Evolutionary conservation across 305 asterid species (phyloP).

Genomic region (Salvia sclarea): DNA sequence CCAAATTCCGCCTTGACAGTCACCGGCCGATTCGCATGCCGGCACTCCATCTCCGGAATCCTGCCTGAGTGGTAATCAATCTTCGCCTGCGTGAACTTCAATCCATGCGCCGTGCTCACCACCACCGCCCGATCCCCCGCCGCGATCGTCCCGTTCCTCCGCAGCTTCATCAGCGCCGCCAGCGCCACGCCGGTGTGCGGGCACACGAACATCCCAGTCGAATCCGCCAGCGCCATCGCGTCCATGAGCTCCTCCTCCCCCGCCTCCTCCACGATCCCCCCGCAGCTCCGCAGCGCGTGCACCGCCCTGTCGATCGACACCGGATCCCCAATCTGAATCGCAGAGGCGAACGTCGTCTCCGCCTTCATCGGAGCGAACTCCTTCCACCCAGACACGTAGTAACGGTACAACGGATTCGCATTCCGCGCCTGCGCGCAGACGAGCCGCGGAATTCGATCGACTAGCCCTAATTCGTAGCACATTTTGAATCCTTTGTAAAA

Average conservation of each 20-base stretch:
- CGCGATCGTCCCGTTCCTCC: conserved; percentile 37
- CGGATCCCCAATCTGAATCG: conserved; percentile 55
- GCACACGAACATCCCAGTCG: conserved; percentile 56
- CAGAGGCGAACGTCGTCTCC: conserved; percentile 46
- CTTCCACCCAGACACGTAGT: conserved; percentile 48
- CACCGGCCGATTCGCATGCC: conserved; percentile 38
- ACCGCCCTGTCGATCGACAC: conserved; percentile 51
- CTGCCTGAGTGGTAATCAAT: conserved; percentile 44
- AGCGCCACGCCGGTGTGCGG: conserved; percentile 56
- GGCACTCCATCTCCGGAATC: conserved; percentile 42
- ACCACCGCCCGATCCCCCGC: conserved; percentile 49
- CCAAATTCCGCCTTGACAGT: conserved; percentile 42
- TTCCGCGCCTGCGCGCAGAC: conserved; percentile 55
- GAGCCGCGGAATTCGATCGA: conserved; percentile 43
- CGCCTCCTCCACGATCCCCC: conserved; percentile 54
- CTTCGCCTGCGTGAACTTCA: conserved; percentile 57
- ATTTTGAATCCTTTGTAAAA: conserved; percentile 52
- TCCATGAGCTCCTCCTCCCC: conserved; percentile 56
- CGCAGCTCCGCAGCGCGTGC: conserved; percentile 40
- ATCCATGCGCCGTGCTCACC: conserved; percentile 60
- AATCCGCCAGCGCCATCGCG: conserved; percentile 51
- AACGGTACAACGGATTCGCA: conserved; percentile 43
- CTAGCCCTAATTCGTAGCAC: conserved; percentile 53
- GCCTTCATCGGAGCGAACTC: conserved; percentile 40
- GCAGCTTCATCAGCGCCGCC: conserved; percentile 43